Evolutionary conservation across 2,329 filamentous ascomycete species (phyloP).

Genomic region (Calcarisporium arbuscula): DNA sequence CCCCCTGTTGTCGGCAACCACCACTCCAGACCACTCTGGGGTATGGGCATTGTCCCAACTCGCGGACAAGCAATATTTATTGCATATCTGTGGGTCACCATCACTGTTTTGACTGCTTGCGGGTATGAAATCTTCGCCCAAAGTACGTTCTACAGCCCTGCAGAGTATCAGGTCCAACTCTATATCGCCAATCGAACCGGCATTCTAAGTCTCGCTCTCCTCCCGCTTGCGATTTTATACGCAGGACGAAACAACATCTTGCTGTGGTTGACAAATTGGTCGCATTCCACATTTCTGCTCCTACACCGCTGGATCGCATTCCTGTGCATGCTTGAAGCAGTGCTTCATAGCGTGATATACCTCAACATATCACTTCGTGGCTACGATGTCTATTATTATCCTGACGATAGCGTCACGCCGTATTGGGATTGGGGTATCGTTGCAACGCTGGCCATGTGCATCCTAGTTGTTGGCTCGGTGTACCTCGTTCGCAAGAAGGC

Average conservation of each 20-base stretch:
- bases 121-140: slow-evolving; percentile 21
- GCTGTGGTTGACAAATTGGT: slow-evolving; percentile 43
- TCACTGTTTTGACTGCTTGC: slow-evolving; percentile 25
- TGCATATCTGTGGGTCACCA: slow-evolving; percentile 29
- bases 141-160: slow-evolving; percentile 20
- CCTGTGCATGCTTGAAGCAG: slow-evolving; percentile 36
- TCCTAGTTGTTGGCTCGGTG: slow-evolving; percentile 25
- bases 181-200: slow-evolving; percentile 35
- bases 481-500: slow-evolving; percentile 28
- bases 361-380: slow-evolving; percentile 19
- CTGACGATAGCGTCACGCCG: slow-evolving; percentile 14
- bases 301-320: slow-evolving; percentile 44
- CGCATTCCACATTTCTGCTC: slow-evolving; percentile 39
- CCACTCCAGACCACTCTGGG: slow-evolving; percentile 13
- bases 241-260: slow-evolving; percentile 41
- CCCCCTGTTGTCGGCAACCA: slow-evolving; percentile 15
- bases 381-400: slow-evolving; percentile 19
- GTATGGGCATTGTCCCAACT: slow-evolving; percentile 26
- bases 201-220: slow-evolving; percentile 30
- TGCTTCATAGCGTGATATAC: slow-evolving; percentile 39
- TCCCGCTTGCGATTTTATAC: slow-evolving; percentile 38
- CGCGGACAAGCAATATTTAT: slow-evolving; percentile 39
- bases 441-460: slow-evolving; percentile 25
- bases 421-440: slow-evolving; percentile 41
- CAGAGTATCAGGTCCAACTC: slow-evolving; percentile 20